Conservation (phyloP, 768 basidiomycete species). For the Serpula lacrymans region DNA sequence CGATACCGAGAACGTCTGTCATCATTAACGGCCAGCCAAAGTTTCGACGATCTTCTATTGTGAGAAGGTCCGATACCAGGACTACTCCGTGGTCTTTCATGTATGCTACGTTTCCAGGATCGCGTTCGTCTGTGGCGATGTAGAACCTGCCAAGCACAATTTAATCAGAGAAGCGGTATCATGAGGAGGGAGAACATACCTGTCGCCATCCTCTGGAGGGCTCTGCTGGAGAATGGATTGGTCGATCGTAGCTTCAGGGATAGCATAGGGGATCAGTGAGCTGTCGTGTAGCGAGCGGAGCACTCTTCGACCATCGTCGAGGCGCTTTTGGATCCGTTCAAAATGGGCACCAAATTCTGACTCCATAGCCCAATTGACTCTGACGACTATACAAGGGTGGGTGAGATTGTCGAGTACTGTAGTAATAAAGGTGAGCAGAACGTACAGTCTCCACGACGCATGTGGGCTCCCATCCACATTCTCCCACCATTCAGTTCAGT, state of each 20-base stretch:
- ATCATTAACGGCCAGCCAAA: slow-evolving; percentile 32
- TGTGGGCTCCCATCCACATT: slow-evolving; percentile 31
- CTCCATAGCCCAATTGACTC: slow-evolving; percentile 23
- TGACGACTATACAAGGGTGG: slow-evolving; percentile 9
- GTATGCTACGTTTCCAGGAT: slow-evolving; percentile 16
- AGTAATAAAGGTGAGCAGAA: neutral
- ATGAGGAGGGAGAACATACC: neutral
- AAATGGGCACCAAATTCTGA: slow-evolving; percentile 20
- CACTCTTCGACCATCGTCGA: slow-evolving; percentile 16
- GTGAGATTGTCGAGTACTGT: neutral
- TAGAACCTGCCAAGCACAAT: slow-evolving; percentile 2
- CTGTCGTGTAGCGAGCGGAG: slow-evolving; percentile 2
- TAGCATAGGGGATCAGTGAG: slow-evolving; percentile 11
- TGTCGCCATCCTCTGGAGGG: neutral
- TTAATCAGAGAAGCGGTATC: neutral
- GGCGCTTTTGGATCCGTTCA: slow-evolving; percentile 15
- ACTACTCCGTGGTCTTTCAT: slow-evolving; percentile 24
- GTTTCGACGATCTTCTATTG: slow-evolving; percentile 27
- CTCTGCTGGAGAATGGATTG: neutral
- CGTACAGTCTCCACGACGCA: slow-evolving; percentile 34
- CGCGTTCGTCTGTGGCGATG: slow-evolving; percentile 30
- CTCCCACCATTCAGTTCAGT: slow-evolving; percentile 11
- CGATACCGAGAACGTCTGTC: slow-evolving; percentile 29
- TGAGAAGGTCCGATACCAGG: slow-evolving; percentile 30
- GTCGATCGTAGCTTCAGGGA: neutral